Evolutionary conservation across 2,329 filamentous ascomycete genomes (phyloP).

Genomic region (Basipetospora chlamydospora): DNA sequence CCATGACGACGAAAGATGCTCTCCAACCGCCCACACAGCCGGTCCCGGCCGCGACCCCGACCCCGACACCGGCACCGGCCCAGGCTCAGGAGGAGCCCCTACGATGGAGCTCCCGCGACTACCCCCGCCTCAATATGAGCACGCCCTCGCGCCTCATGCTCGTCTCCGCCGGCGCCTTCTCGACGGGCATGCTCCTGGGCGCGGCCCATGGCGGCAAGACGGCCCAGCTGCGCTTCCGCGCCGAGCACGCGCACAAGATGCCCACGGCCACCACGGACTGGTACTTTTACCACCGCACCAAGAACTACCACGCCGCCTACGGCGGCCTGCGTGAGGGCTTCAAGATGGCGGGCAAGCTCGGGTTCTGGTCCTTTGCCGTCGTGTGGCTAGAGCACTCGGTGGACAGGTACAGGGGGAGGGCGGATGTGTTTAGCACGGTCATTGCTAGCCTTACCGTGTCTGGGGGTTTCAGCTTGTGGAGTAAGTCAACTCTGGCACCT

Average conservation of each 20-base stretch:
- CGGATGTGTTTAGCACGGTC: conserved; percentile 69
- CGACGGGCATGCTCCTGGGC: conserved; percentile 57
- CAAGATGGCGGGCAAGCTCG: conserved; percentile 56
- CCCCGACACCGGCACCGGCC: not conserved
- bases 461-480: conserved; percentile 74
- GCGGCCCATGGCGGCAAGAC: conserved; percentile 57
- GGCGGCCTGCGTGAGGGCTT: conserved; percentile 67
- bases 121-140: conserved; percentile 44
- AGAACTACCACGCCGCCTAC: conserved; percentile 77
- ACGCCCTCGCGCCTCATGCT: conserved; percentile 51
- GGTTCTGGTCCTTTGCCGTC: conserved; percentile 61
- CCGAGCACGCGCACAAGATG: conserved; percentile 90
- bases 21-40: too few relatives aligned
- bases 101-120: conserved; percentile 3
- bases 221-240: conserved; percentile 72
- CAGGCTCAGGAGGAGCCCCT: not conserved
- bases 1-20: too few relatives aligned
- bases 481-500: conserved; percentile 33
- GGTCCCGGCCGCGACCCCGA: too few relatives aligned
- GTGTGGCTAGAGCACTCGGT: conserved; percentile 75
- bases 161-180: conserved; percentile 47
- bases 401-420: conserved; percentile 53
- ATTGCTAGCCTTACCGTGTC: conserved; percentile 73
- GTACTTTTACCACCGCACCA: conserved; percentile 98
- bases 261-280: conserved; percentile 72